Evolutionary conservation across 805 yeast genomes (phyloP).

Genomic region (Grigorovia yakushimaensis): DNA sequence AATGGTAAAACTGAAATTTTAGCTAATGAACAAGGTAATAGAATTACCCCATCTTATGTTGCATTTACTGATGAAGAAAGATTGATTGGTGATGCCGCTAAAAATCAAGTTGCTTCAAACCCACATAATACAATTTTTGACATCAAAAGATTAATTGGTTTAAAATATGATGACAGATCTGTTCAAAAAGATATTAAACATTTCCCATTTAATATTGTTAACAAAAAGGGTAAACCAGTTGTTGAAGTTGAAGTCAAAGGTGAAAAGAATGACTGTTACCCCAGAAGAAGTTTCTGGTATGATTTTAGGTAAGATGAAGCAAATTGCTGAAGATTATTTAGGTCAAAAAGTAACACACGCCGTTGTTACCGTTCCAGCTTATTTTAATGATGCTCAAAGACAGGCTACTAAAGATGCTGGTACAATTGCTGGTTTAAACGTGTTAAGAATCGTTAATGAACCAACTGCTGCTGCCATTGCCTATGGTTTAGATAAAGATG

Average conservation of each 20-base stretch:
- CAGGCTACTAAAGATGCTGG: constrained; percentile 94
- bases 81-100: constrained; percentile 92
- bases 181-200: constrained; percentile 79
- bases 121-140: constrained; percentile 82
- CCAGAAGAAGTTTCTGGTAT: constrained; percentile 92
- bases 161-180: constrained; percentile 62
- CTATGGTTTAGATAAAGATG: constrained; percentile 79
- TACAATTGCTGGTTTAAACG: constrained; percentile 81
- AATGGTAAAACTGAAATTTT: constrained; percentile 84
- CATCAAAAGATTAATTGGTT: constrained; percentile 85
- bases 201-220: constrained; percentile 62
- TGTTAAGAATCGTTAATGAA: constrained; percentile 82
- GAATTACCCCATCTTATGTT: constrained; percentile 92
- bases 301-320: constrained; percentile 86
- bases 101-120: constrained; percentile 88
- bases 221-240: constrained; percentile 72
- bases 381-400: constrained; percentile 89
- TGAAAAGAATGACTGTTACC: constrained; percentile 64
- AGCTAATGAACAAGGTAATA: constrained; percentile 95
- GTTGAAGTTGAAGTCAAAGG: constrained; percentile 69
- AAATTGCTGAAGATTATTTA: constrained; percentile 83
- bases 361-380: constrained; percentile 88
- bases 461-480: constrained; percentile 98
- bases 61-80: constrained; percentile 89
- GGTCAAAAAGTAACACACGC: constrained; percentile 82